Evolutionary conservation across 345 rosid genomes (phyloP), one percentile per base, ranked within the genome.

Genomic region (Pugionium cornutum): DNA sequence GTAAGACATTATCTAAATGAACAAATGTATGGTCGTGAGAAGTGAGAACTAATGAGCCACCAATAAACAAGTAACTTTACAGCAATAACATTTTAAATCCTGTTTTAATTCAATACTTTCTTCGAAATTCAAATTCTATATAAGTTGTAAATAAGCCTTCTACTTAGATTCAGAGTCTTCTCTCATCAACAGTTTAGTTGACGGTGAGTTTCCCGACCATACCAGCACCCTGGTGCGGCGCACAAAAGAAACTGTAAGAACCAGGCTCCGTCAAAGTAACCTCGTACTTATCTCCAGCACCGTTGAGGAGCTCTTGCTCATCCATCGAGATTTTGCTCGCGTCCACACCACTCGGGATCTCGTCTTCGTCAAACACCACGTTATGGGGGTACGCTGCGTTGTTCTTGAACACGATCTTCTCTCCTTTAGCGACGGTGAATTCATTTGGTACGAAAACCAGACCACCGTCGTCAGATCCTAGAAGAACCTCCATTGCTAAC

Each of bases 191-290:
- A 6, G 3, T 25, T 78, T 71, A 92, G 31, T 87, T 83, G 53
- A 92, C 92, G 58, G 92, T 89, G 5, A 89, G 80, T 75, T 89
- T 84, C 7, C 95, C 98, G 1, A 67, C 81, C 98, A 92, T 92
- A 68, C 98, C 96, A 67, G 95, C 96, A 42, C 96, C 96, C 80
- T 84, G 96, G 77, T 92, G 98, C 7, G 98, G 96, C 9, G 79
- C 27, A 62, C 98, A 92, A 82, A 80, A 92, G 87, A 89, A 87
- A 58, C 59, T 4, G 81, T 92, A 92, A 4, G 67, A 61, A 2
- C 98, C 98, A 75, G 88, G 88, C 68, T 74, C 91, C 6, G 78
- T 81, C 83, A 92, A 73, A 61, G 86, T 80, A 43, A 92, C 88
- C 45, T 70, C 72, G 59, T 67, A 92, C n/a, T 41, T 74, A 62